A percentile compares a stretch with the other conserved stretches of the same genome.
Conservation (phyloP, 2,329 filamentous ascomycete genomes). For the Curvularia lunata region DNA sequence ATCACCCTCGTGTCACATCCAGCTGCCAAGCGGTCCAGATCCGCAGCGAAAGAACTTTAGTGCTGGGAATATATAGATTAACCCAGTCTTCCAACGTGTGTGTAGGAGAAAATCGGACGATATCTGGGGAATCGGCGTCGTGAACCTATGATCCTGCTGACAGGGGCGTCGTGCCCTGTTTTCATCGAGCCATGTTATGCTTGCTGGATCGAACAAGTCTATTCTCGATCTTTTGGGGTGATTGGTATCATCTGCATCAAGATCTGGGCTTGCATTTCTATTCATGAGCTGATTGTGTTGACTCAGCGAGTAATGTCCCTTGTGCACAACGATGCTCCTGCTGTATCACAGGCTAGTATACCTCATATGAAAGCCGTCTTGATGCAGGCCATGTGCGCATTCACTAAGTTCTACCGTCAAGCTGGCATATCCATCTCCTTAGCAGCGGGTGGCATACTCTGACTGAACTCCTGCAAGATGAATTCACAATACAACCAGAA, state of each 20-base stretch:
- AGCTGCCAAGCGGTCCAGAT: constrained; percentile 2
- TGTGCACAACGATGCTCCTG: not conserved
- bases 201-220: not conserved
- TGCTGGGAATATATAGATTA: not conserved
- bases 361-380: not conserved
- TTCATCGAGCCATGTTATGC: not conserved
- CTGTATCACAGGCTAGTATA: not conserved
- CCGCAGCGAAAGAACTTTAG: not conserved
- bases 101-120: not conserved
- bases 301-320: not conserved
- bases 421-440: not conserved
- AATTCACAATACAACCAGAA: not conserved
- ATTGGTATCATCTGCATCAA: not conserved
- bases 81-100: not conserved
- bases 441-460: not conserved
- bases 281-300: not conserved
- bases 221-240: not conserved
- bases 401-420: not conserved
- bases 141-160: not conserved
- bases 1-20: not conserved
- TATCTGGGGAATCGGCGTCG: not conserved
- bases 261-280: not conserved
- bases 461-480: not conserved
- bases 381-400: not conserved
- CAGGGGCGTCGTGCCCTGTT: not conserved